These are phyloP conservation scores for Drosera spatulata DNA, from an alignment of 179 eudicot genomes.

Conservation along the genomic window DNA sequence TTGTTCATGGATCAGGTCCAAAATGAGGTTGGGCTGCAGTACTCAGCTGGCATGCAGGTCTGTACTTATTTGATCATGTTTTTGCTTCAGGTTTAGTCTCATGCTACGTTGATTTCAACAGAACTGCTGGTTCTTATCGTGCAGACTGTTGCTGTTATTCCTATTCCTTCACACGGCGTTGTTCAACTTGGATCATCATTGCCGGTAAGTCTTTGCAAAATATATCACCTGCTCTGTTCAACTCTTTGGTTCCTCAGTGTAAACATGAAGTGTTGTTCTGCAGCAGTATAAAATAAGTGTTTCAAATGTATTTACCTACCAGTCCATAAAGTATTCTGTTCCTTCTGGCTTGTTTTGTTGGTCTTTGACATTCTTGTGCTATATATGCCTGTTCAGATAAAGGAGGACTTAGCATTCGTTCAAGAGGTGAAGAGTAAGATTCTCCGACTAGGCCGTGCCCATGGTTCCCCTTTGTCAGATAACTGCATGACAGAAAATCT, in stretches of 20 bases:
- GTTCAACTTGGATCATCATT: slow-evolving; percentile 83
- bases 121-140: slow-evolving; percentile 8
- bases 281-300: too few species aligned
- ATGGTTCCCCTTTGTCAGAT: slow-evolving; percentile 43
- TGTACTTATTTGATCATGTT: slow-evolving; percentile 3
- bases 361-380: too few species aligned
- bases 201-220: slow-evolving; percentile 31
- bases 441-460: slow-evolving; percentile 56
- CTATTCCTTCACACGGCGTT: slow-evolving; percentile 73
- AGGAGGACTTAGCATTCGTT: slow-evolving; percentile 65
- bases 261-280: too few species aligned
- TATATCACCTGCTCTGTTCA: too few species aligned
- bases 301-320: too few species aligned
- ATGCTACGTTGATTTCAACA: not conserved
- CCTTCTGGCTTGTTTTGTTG: too few species aligned
- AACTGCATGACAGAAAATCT: slow-evolving; percentile 32
- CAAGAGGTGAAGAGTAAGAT: slow-evolving; percentile 58
- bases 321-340: too few species aligned
- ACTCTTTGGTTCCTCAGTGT: too few species aligned
- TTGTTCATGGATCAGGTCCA: slow-evolving; percentile 39
- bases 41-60: slow-evolving; percentile 80
- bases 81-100: not conserved
- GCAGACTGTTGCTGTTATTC: slow-evolving; percentile 89
- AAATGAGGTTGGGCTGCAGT: slow-evolving; percentile 54
- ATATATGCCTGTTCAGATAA: slow-evolving; percentile 35